These are phyloP conservation scores for Dactylellina drechsleri DNA, from an alignment of 2,329 filamentous ascomycete species.

Conservation along the genomic window DNA sequence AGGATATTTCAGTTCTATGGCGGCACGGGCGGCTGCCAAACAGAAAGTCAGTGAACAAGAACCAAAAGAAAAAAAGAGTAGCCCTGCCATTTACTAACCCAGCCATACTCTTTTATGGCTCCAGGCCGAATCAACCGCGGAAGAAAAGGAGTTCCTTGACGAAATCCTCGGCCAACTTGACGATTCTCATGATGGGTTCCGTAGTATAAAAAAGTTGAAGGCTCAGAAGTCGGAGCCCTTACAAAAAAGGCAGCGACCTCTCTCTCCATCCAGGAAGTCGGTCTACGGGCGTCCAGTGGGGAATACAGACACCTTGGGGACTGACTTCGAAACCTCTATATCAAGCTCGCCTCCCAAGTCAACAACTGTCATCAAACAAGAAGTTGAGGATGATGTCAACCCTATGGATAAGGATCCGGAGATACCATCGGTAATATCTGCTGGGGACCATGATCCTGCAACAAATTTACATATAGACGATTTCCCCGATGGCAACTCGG, in stretches of 20 bases:
- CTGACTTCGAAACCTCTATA: slow-evolving; percentile 57
- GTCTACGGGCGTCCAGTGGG: not conserved
- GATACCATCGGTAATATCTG: not conserved
- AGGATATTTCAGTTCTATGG: slow-evolving; percentile 89
- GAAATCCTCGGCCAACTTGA: slow-evolving; percentile 89
- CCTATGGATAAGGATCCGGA: not conserved
- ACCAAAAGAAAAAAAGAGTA: not conserved
- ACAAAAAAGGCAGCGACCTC: slow-evolving; percentile 18
- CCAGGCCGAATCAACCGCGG: slow-evolving; percentile 69
- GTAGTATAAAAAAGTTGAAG: slow-evolving; percentile 47
- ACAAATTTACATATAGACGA: slow-evolving; percentile 57
- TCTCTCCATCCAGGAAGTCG: slow-evolving; percentile 19
- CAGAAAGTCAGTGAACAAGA: slow-evolving; percentile 72
- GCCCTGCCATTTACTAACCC: not conserved
- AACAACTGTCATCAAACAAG: not conserved
- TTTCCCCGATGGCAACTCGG: slow-evolving; percentile 64
- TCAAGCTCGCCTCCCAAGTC: slow-evolving; percentile 56
- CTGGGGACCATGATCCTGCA: not conserved
- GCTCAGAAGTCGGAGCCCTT: slow-evolving; percentile 16
- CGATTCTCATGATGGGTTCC: slow-evolving; percentile 58
- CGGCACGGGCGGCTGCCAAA: slow-evolving; percentile 70
- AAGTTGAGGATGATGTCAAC: slow-evolving; percentile 1
- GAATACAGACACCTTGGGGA: not conserved
- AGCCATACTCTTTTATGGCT: not conserved
- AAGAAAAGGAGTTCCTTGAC: slow-evolving; percentile 87